Conservation (phyloP, 169 alveolate genomes). For the Cryptosporidium ubiquitum region DNA sequence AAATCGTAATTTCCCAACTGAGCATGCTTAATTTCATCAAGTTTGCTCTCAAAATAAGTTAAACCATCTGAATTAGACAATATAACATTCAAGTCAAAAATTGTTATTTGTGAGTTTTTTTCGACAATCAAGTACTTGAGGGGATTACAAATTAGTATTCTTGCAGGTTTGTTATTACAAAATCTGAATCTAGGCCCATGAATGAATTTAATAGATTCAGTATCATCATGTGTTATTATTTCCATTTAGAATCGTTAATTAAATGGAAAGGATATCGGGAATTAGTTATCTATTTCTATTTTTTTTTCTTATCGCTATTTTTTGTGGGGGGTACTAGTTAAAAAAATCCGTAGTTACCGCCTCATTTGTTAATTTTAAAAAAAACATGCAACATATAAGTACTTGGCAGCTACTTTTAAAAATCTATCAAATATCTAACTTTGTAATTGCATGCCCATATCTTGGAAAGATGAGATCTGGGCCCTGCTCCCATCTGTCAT, state of each 20-base stretch:
- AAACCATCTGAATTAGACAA: neutral
- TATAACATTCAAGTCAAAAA: conserved; percentile 13
- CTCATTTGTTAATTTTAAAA: neutral
- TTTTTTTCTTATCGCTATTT: neutral
- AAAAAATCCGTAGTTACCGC: conserved; percentile 4
- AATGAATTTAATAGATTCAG: conserved; percentile 38
- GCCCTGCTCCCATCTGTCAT: conserved; percentile 48
- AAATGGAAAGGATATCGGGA: neutral
- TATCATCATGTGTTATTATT: conserved; percentile 46
- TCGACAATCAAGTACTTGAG: conserved; percentile 33
- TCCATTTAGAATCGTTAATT: conserved; percentile 25
- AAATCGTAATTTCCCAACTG: neutral
- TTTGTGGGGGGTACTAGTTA: neutral
- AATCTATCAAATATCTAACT: conserved; percentile 19
- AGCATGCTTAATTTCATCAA: neutral
- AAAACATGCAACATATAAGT: neutral
- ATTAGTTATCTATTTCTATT: neutral
- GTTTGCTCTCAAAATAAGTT: neutral
- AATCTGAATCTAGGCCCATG: conserved; percentile 57
- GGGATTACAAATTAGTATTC: conserved; percentile 38
- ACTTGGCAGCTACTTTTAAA: neutral
- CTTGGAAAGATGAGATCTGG: conserved; percentile 45
- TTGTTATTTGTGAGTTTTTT: conserved; percentile 1
- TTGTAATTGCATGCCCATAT: conserved; percentile 54
- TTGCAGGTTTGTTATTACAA: neutral